phyloP scores from a whole-genome alignment of 805 yeast genomes.

The Lachancea dasiensis region DNA sequence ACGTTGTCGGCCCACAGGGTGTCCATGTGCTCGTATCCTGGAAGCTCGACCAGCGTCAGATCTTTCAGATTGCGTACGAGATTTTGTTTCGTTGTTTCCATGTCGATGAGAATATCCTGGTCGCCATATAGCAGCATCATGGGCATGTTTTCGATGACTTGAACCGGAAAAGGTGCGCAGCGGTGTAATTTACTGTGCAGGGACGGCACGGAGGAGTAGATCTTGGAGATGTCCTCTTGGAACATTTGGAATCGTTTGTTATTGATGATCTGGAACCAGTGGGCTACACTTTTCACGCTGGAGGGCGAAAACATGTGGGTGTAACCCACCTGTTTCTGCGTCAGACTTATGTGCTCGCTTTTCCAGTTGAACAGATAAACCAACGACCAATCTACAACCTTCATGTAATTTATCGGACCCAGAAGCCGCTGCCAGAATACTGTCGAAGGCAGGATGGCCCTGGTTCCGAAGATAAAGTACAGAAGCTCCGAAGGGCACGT shows the following conservation, averaged over 20 bases:
- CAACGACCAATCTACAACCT: conserved; percentile 59
- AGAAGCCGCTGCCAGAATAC: conserved; percentile 64
- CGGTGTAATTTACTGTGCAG: conserved; percentile 36
- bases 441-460: conserved; percentile 59
- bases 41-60: conserved; percentile 39
- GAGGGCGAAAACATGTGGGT: conserved; percentile 78
- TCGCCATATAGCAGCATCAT: conserved; percentile 66
- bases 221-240: conserved; percentile 41
- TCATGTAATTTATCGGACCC: conserved; percentile 64
- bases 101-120: conserved; percentile 65
- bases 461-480: conserved; percentile 57
- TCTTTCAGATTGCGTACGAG: conserved; percentile 38
- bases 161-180: conserved; percentile 51
- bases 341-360: conserved; percentile 53
- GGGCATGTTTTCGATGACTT: conserved; percentile 47
- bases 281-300: conserved; percentile 74
- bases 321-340: conserved; percentile 68
- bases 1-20: conserved; percentile 71
- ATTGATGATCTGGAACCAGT: conserved; percentile 78
- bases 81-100: conserved; percentile 50
- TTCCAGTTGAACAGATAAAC: conserved; percentile 63
- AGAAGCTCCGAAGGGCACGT: conserved; percentile 63
- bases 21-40: conserved; percentile 71
- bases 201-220: conserved; percentile 16
- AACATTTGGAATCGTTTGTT: conserved; percentile 69